Base-by-base conservation (phyloP, 2,329 filamentous ascomycete species). In the Fusarium guadeloupense region DNA sequence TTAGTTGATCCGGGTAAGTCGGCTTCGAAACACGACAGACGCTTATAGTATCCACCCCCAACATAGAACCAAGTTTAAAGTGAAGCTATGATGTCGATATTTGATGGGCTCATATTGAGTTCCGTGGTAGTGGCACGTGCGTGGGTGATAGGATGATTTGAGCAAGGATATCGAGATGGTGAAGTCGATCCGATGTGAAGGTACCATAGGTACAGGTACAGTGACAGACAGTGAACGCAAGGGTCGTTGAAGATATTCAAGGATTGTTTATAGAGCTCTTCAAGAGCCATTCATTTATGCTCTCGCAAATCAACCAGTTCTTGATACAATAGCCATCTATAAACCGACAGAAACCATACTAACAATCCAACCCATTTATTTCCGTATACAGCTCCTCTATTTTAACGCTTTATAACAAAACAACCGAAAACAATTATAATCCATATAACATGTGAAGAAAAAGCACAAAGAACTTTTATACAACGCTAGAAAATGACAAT, bases 1-100 rank as follows among this genome's bases (percentile, higher is more conserved):
- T n/a, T 13, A 53, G 26, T 39, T 54, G 40, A 35, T 54, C 54
- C 54, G 54, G 55, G 54, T 47, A 54, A 21, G 20, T 59, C 54
- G 40, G 54, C 54, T 41, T 34, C 34, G n/a, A 13, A 20, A 13
- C 34, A 6, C 34, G n/a, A 45, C 8, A 16, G 34, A 37, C 16
- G 34, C 21, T 42, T 39, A 19, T 26, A 17, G 35, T 54, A 34
- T 33, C 55, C 55, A 54, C 46, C 33, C 21, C 30, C 38, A 40
- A 25, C n/a, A 33, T 54, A 35, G 45, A 53, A 37, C 40, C 45
- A 41, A 41, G 40, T 31, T 35, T 46, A 46, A 46, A 20, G 34
- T 46, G 39, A 46, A 53, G 30, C 23, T 45, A 46, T 54, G 54
- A 59, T 59, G 54, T 53, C 54, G 54, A 54, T 34, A 10, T 23